A percentile compares a stretch with the other conserved stretches of the same genome.
Conservation (phyloP, 371 early-diverging fungal species). For the Mucor plumbeus region DNA sequence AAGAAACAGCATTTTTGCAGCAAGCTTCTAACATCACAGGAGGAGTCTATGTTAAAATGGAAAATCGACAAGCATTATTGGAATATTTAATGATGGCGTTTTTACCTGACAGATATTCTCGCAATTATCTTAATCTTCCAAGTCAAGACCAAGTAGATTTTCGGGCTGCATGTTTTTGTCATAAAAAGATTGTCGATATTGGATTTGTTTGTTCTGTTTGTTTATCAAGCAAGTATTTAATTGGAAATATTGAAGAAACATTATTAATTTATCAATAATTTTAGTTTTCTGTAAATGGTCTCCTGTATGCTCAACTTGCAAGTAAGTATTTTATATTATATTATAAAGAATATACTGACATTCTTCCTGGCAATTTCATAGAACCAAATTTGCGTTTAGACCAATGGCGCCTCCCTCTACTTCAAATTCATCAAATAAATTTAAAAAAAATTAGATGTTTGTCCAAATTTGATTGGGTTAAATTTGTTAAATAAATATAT, state of each 20-base stretch:
- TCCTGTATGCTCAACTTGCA: constrained; percentile 82
- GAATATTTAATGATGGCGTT: constrained; percentile 90
- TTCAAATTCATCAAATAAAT: neutral
- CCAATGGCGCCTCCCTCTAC: constrained; percentile 32
- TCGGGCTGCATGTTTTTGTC: constrained; percentile 96
- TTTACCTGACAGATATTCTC: constrained; percentile 79
- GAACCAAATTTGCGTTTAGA: constrained; percentile 74
- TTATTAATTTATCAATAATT: neutral
- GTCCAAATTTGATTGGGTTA: constrained; percentile 7
- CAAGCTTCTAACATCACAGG: constrained; percentile 92
- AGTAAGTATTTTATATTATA: constrained; percentile 40
- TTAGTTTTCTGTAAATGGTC: constrained; percentile 77
- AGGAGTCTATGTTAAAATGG: constrained; percentile 79
- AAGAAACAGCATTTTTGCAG: constrained; percentile 86
- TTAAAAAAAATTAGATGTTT: constrained; percentile 10
- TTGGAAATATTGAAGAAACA: neutral
- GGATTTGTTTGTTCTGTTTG: constrained; percentile 97
- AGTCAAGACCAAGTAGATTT: constrained; percentile 88
- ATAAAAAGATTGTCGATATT: constrained; percentile 87
- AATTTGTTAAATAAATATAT: neutral
- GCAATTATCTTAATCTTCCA: constrained; percentile 75
- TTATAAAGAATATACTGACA: neutral
- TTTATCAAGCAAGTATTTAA: constrained; percentile 79
- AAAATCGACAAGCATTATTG: constrained; percentile 71
- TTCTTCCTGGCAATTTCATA: constrained; percentile 20